Percentiles rank a stretch among this genome's conserved stretches.
These are phyloP conservation scores for Leishmania tropica DNA, from an alignment of 208 protist species.

Conservation along the genomic window DNA sequence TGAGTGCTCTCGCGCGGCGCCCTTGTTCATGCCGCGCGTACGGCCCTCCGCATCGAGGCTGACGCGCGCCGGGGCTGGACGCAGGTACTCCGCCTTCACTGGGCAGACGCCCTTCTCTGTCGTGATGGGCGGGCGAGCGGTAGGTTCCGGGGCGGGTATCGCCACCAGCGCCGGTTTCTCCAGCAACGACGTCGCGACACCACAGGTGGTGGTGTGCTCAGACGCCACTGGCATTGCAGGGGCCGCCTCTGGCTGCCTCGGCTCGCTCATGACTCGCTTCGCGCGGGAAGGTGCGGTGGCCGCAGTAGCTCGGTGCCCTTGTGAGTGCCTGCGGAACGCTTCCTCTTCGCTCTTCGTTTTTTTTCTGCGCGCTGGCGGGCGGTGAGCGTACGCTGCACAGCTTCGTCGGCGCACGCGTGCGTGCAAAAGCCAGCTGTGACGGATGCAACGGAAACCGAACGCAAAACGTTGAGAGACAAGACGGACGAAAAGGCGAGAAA, in stretches of 20 bases:
- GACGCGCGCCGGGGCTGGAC: constrained; percentile 54
- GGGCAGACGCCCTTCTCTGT: constrained; percentile 60
- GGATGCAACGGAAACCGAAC: not conserved
- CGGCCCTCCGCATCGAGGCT: constrained; percentile 63
- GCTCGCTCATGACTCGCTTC: constrained; percentile 1
- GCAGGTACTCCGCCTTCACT: constrained; percentile 64
- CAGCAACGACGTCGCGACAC: not conserved
- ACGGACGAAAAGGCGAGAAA: not conserved
- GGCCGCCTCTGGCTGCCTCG: not conserved
- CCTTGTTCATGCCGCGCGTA: constrained; percentile 86
- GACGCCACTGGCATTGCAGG: not conserved
- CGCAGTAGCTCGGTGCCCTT: not conserved
- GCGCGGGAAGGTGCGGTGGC: not conserved
- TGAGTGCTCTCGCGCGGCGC: constrained; percentile 55
- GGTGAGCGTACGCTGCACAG: not conserved
- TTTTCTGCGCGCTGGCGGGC: not conserved
- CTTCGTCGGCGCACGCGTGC: not conserved
- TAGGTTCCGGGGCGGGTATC: not conserved
- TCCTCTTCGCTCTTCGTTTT: not conserved
- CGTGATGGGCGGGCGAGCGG: constrained; percentile 3
- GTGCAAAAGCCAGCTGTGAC: not conserved
- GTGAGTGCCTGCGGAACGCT: not conserved
- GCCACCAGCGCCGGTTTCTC: not conserved
- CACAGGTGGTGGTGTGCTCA: not conserved
- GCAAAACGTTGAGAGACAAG: not conserved